Percentiles rank a stretch among this genome's conserved stretches.
Evolutionary conservation across 2,329 filamentous ascomycete genomes (phyloP).

Genomic region (Ophiostoma sp.): DNA sequence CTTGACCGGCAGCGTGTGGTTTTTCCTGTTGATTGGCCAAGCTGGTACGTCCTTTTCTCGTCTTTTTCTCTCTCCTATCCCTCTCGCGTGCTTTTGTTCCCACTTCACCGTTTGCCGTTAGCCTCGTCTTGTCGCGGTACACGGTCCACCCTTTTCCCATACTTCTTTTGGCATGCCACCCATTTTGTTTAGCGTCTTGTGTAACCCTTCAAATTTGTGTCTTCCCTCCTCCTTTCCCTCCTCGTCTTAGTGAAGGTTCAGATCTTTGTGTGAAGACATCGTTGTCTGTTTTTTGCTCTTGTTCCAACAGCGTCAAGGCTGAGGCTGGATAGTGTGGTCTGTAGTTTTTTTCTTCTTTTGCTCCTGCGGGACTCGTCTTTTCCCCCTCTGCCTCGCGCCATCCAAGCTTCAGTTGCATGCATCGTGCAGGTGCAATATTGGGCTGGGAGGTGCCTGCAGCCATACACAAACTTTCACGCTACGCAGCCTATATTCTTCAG

Average conservation of each 20-base stretch:
- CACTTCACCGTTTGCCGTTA: neutral
- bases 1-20: slow-evolving; percentile 92
- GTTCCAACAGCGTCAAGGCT: neutral
- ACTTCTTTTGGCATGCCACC: neutral
- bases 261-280: neutral
- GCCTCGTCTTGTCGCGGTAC: neutral
- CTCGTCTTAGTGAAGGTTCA: neutral
- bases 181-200: slow-evolving; percentile 6
- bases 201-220: neutral
- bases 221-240: neutral
- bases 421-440: slow-evolving; percentile 6
- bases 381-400: neutral
- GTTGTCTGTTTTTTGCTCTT: neutral
- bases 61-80: slow-evolving; percentile 2
- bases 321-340: neutral
- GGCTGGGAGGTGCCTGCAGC: neutral
- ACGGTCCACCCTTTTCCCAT: neutral
- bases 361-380: neutral
- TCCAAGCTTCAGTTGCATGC: slow-evolving; percentile 11
- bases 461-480: neutral
- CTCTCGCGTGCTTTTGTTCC: neutral
- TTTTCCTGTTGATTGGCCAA: slow-evolving; percentile 89
- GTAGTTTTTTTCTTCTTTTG: neutral
- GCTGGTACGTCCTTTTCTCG: slow-evolving; percentile 62
- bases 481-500: slow-evolving; percentile 18